Evolutionary conservation across 2,329 filamentous ascomycete genomes (phyloP).

Genomic region (Sclerotinia borealis): DNA sequence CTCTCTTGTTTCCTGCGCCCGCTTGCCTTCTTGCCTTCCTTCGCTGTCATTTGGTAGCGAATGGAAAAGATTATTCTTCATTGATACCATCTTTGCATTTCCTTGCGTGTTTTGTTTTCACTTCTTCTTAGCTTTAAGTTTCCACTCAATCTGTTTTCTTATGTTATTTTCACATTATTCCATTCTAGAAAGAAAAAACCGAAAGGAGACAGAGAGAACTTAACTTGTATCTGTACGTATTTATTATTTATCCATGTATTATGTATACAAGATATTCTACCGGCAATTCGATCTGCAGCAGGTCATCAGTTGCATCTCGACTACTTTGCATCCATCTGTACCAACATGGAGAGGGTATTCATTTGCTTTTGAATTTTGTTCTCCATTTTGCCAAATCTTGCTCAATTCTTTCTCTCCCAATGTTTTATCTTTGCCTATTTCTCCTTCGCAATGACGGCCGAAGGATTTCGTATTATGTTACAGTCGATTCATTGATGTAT

Average conservation of each 20-base stretch:
- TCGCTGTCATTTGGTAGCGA: not conserved
- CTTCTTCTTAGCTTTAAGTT: not conserved
- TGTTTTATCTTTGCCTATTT: constrained; percentile 79
- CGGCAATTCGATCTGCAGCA: not conserved
- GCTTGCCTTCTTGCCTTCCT: constrained; percentile 4
- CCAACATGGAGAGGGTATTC: not conserved
- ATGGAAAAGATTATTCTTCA: not conserved
- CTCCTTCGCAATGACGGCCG: constrained; percentile 83
- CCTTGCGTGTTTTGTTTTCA: not conserved
- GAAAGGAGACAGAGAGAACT: not conserved
- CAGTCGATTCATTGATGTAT: not conserved
- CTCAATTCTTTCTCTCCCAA: constrained; percentile 75
- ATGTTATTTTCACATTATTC: not conserved
- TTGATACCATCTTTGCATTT: constrained; percentile 11
- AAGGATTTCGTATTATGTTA: not conserved
- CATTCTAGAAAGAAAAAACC: not conserved
- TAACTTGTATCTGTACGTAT: constrained; percentile 6
- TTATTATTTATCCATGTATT: not conserved
- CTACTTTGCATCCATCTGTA: not conserved
- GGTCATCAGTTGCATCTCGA: not conserved
- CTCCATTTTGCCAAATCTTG: constrained; percentile 66
- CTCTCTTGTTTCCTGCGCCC: constrained; percentile 4
- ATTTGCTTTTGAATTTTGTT: constrained; percentile 24
- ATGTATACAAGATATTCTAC: constrained; percentile 5
- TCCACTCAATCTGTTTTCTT: not conserved